phyloP scores from a whole-genome alignment of 208 protist genomes.

The Herpetomonas muscarum region DNA sequence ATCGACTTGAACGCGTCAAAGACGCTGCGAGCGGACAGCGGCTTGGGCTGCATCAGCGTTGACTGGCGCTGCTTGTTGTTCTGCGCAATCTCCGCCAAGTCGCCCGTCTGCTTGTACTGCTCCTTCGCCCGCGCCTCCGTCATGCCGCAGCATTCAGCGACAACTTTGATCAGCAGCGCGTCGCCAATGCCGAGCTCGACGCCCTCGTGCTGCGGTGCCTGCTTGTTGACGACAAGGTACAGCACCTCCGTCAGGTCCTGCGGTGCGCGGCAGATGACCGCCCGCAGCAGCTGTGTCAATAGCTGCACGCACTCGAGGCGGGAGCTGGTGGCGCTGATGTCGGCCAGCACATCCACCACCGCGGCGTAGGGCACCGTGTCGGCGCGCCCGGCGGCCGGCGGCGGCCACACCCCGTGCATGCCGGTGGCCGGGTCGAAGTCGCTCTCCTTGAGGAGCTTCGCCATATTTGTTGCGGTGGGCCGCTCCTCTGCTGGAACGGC shows the following conservation, averaged over 20 bases:
- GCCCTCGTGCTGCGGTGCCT: slow-evolving; percentile 95
- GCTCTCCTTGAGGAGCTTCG: slow-evolving; percentile 60
- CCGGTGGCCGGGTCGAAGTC: slow-evolving; percentile 31
- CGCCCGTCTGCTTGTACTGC: slow-evolving; percentile 87
- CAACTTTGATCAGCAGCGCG: slow-evolving; percentile 92
- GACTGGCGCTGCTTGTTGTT: slow-evolving; percentile 77
- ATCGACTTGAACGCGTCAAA: slow-evolving; percentile 90
- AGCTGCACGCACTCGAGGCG: slow-evolving; percentile 86
- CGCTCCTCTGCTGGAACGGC: slow-evolving; percentile 10
- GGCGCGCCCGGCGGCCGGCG: slow-evolving; percentile 2
- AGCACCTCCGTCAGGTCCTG: slow-evolving; percentile 85
- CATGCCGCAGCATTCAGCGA: slow-evolving; percentile 94
- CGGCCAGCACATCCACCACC: slow-evolving; percentile 71
- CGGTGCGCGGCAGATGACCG: slow-evolving; percentile 81
- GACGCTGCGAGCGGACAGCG: slow-evolving; percentile 89
- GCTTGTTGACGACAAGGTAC: slow-evolving; percentile 96
- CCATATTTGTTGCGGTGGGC: slow-evolving; percentile 64
- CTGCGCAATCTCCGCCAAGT: slow-evolving; percentile 95
- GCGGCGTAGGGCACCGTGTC: slow-evolving; percentile 66
- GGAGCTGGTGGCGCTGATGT: slow-evolving; percentile 80
- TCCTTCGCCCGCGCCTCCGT: slow-evolving; percentile 80
- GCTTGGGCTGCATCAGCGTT: slow-evolving; percentile 88
- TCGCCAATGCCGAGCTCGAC: slow-evolving; percentile 98
- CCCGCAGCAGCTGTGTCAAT: slow-evolving; percentile 82
- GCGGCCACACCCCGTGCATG: slow-evolving; percentile 42